Evolutionary conservation across 2,329 filamentous ascomycete species (phyloP), one percentile per base, ranked within the genome.

Genomic region (Aspergillus caelatus): DNA sequence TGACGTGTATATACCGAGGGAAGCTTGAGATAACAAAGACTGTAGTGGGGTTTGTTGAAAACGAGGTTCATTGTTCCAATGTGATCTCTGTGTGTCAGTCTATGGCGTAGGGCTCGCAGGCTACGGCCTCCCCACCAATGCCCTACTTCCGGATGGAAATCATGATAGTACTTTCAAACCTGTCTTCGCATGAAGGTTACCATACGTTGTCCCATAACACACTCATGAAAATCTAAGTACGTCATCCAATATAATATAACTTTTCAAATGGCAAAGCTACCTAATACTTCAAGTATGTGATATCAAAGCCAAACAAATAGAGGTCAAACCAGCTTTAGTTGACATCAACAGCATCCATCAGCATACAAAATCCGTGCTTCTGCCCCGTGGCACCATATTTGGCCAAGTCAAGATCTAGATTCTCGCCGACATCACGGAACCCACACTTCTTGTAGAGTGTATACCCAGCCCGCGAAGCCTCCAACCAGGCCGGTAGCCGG

Each of bases 311-410:
- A 41, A 19, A 8, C 14, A 39, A 39, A 19, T 39, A 39, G 2
- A 8, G 7, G 16, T 19, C 36, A 19, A 19, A 10, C 39, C 19
- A 41, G 7, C 16, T 19, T n/a, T n/a, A 41, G 7, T 41, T 9
- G 7, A 19, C 16, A 10, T 41, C 16, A 8, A 41, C 39, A 41
- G 39, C 39, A 41, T 85, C 54, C 54, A 28, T 50, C 57, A 58
- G 32, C 57, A 58, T 58, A 50, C 57, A 58, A 21, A 34, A 34
- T 1, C 21, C 46, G 9, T 48, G 14, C 26, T 26, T 23, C 43
- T 4, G 21, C 28, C 43, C 43, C 48, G 23, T 9, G 16, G 16
- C 7, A 14, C 59, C 59, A 28, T 61, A 61, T 16, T 41, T 57
- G 9, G 2, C 19, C 52, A 57, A 57, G n/a, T 61, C 43, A 11